Evolutionary conservation across 1,139 yeast genomes (phyloP), one percentile per base, ranked within the genome.

Genomic region (Arxiozyma bovina): DNA sequence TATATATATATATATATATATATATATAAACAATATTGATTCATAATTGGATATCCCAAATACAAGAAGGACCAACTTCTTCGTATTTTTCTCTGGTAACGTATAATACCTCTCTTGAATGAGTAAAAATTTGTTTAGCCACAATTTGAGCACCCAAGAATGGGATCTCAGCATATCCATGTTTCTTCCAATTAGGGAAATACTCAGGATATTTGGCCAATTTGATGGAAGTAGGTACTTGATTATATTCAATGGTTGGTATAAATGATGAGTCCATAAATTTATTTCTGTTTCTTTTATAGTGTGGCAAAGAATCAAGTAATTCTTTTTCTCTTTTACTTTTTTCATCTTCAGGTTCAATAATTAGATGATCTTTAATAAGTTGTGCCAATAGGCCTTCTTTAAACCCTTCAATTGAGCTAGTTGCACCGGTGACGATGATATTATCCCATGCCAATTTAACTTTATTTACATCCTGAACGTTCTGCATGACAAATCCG

Each of bases 121-220:
- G 74, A 53, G 83, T 82, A 58, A 87, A 91, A 22, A 88, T 80
- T 70, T 89, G 96, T 70, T 88, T 89, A 23, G 96, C 83, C 50
- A 89, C 86, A 53, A 91, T 86, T 69, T 89, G 88, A 1, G 89
- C 96, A 1, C 98, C 98, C 58, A 91, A 74, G 66, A 91, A 88
- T 18, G 79, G 71, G 57, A 84, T 81, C 61, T 88, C 93, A 58
- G 86, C 84, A 81, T 86, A 85, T 1, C 88, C 89, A 48, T 81
- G 80, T 62, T 83, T 83, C 70, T 91, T 34, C 98, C 98, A 93
- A 63, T 89, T 96, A 0, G 96, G 89, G 72, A 93, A 93, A 70
- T 93, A 91, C 52, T 91, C 98, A 0, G 97, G 95, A 67, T 82
- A 78, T 63, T 85, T 85, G 40, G 85, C 82, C 53, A 82, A 68